phyloP scores from a whole-genome alignment of 1,139 yeast genomes.

The Pichia terricola region DNA sequence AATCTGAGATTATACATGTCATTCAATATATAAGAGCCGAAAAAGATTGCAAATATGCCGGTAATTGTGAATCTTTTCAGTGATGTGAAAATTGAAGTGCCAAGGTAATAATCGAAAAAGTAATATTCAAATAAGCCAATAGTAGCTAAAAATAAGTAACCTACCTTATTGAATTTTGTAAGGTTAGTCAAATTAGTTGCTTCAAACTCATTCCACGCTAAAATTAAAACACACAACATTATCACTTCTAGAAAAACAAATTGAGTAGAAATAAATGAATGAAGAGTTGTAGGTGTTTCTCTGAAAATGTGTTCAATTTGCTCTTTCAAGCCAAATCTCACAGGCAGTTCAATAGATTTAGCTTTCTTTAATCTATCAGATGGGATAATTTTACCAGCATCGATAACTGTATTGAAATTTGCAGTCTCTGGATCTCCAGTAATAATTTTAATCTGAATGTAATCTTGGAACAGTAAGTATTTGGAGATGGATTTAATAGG shows the following conservation, averaged over 20 bases:
- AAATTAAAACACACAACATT: slow-evolving; percentile 35
- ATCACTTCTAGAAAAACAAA: slow-evolving; percentile 40
- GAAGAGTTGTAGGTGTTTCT: slow-evolving; percentile 44
- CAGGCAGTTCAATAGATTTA: slow-evolving; percentile 24
- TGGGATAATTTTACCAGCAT: slow-evolving; percentile 18
- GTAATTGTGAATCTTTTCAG: slow-evolving; percentile 42
- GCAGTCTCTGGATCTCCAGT: slow-evolving; percentile 19
- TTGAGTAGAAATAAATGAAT: slow-evolving; percentile 42
- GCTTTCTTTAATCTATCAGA: slow-evolving; percentile 12
- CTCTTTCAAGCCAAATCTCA: slow-evolving; percentile 41
- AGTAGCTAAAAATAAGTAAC: slow-evolving; percentile 42
- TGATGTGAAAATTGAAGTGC: slow-evolving; percentile 64
- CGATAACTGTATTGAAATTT: slow-evolving; percentile 11
- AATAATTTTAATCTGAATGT: slow-evolving; percentile 17
- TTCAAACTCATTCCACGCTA: slow-evolving; percentile 38
- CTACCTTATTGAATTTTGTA: slow-evolving; percentile 24
- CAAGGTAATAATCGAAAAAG: slow-evolving; percentile 61
- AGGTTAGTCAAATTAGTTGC: slow-evolving; percentile 35
- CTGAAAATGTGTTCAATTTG: slow-evolving; percentile 68
- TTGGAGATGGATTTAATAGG: slow-evolving; percentile 15
- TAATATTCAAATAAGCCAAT: slow-evolving; percentile 52
- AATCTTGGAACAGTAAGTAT: slow-evolving; percentile 13
- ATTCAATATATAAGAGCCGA: slow-evolving; percentile 62
- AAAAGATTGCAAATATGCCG: slow-evolving; percentile 47
- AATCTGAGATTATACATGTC: slow-evolving; percentile 18